Base-by-base conservation (phyloP, 2,329 filamentous ascomycete genomes). In the Colletotrichum tamarilloi region DNA sequence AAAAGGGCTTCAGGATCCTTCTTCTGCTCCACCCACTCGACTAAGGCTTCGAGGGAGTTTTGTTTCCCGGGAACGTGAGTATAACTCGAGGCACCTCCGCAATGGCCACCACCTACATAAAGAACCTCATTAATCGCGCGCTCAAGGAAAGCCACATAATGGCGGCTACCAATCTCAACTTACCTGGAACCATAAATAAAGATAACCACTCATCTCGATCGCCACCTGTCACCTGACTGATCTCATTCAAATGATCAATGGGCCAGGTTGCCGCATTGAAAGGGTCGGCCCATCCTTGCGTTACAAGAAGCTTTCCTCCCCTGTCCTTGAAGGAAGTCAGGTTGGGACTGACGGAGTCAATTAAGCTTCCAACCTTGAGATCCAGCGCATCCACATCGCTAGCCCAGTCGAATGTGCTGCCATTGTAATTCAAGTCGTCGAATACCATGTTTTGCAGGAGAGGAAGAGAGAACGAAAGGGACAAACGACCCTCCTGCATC, bases 181-280 rank as follows among this genome's bases (percentile, higher is more conserved):
- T 30, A 65, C 59, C 60, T 5, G 70, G 55, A 1, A 65, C 32
- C 66, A 70, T 73, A 4, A 73, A 70, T 11, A 73, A 3, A 1
- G 70, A 64, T 4, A 57, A 30, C 66, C 70, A 73, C 2, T 65
- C 70, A 0, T 56, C 22, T 11, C 60, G 5, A 2, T 32, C 49
- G 52, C 42, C 67, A 11, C 66, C 76, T 5, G 75, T 79, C 5
- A 79, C 76, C 56, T 78, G 79, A n/a, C 78, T 77, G 7, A 82
- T 77, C 67, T 82, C 80, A 6, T 77, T 72, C 5, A 65, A n/a
- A 11, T 73, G 70, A 22, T 65, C n/a, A 3, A 65, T 65, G 4
- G 60, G 70, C 60, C 70, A 70, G 6, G 69, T 69, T 8, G 66
- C 66, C 3, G 69, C 69, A 26, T 64, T 72, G 3, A 42, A 64